A percentile compares a stretch with the other conserved stretches of the same genome.
Evolutionary conservation across 345 rosid genomes (phyloP).

Genomic region (Diplotaxis tenuifolia): DNA sequence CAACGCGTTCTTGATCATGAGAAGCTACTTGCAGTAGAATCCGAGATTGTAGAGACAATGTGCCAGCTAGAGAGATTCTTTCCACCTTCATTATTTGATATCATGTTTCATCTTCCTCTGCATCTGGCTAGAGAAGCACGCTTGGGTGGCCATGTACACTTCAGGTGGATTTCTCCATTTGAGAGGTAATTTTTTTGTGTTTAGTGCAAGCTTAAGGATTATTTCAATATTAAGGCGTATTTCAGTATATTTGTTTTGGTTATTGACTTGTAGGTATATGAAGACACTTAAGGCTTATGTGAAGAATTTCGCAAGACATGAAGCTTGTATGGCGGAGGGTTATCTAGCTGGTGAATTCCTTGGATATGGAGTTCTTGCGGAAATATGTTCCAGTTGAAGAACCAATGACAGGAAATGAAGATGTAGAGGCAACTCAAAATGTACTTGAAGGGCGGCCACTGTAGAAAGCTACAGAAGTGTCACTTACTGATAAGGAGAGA

Average conservation of each 20-base stretch:
- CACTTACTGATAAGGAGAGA: not conserved
- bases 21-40: not conserved
- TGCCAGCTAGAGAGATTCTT: too few species aligned
- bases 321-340: not conserved
- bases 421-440: not conserved
- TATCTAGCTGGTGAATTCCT: too few species aligned
- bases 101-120: too few species aligned
- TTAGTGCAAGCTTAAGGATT: too few species aligned
- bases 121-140: too few species aligned
- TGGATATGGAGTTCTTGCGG: not conserved
- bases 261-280: too few species aligned
- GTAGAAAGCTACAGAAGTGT: not conserved
- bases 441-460: not conserved
- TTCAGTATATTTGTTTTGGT: too few species aligned
- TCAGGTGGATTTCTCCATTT: not conserved
- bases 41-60: not conserved
- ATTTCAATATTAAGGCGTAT: too few species aligned
- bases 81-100: too few species aligned
- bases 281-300: too few species aligned
- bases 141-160: too few species aligned
- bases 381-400: not conserved
- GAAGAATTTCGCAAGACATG: not conserved
- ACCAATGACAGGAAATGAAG: not conserved
- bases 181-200: not conserved
- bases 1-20: not conserved